Conservation (phyloP, 2,329 filamentous ascomycete genomes). For the Hypomyces rosellus region DNA sequence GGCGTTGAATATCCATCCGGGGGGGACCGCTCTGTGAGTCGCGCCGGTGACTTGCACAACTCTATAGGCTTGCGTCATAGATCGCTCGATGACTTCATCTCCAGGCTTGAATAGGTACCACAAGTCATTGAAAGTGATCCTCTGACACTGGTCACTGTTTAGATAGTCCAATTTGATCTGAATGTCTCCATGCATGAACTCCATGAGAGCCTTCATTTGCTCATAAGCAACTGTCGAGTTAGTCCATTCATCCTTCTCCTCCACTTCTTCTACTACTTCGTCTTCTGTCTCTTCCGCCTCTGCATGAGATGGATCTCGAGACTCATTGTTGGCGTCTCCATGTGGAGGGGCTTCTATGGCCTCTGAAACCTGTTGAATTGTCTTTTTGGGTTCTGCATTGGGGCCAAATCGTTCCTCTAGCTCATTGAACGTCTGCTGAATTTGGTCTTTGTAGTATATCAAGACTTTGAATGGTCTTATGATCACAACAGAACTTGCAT, state of each 20-base stretch:
- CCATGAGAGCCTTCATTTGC: conserved; percentile 7
- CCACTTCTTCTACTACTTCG: neutral
- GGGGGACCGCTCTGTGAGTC: conserved; percentile 4
- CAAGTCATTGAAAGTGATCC: conserved; percentile 19
- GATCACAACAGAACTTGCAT: conserved; percentile 1
- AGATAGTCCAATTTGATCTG: conserved; percentile 2
- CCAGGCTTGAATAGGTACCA: conserved; percentile 24
- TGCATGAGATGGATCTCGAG: no score
- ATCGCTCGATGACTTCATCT: conserved; percentile 14
- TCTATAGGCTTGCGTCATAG: conserved; percentile 19
- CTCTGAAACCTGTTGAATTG: no score
- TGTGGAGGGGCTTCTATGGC: no score
- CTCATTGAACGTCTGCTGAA: neutral
- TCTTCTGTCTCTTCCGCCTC: neutral
- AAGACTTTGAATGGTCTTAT: conserved; percentile 9
- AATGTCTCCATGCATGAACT: conserved; percentile 6
- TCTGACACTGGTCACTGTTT: neutral
- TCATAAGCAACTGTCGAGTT: conserved; percentile 1
- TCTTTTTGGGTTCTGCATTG: no score
- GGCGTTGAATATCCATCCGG: neutral
- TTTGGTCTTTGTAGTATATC: conserved; percentile 4
- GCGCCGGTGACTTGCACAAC: conserved; percentile 13
- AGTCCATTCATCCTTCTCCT: neutral
- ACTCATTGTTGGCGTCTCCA: no score
- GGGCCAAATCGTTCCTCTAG: neutral